Base-by-base conservation (phyloP, 169 alveolate species). In the Plasmodium vinckei region DNA sequence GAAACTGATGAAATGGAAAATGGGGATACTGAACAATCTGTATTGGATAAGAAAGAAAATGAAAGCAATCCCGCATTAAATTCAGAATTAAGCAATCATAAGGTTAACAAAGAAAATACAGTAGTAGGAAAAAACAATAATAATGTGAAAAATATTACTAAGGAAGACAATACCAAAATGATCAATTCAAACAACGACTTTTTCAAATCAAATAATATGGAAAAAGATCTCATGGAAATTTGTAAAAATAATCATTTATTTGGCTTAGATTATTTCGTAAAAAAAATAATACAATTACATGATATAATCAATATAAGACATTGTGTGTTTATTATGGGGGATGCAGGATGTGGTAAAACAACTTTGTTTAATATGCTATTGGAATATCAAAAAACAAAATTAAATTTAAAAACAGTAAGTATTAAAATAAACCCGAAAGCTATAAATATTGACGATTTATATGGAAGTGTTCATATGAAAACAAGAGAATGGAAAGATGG, bases 291-390 rank as follows among this genome's bases (percentile, higher is more conserved):
- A 10, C 97, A 98, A 93, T 87, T 97, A 70, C 91, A 95, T 69
- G 99, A 98, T 91, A 91, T 98, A 46, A 93, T 97, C 12, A 98
- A 95, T 73, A 98, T 98, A 88, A 94, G 99, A 87, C 99, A 97
- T 94, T 98, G 99, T 87, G 98, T 98, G 87, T 98, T 98, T 95
- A 96, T 97, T 79, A 98, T 98, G 98, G 99, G 99, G 39, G 96
- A 96, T 5, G 98, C 99, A 44, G 99, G 98, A 56, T 93, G 98
- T 63, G 98, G 98, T 75, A 98, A 98, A 88, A 95, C 98, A 27
- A 93, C 98, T 5, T 94, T 98, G 79, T 98, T 99, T 72, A 95
- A 97, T 87, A 95, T 96, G 73, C 94, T 98, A 42, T 98, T 98
- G 33, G 96, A 96, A 87, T 98, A 98, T 33, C 96, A 97, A 95